These are phyloP conservation scores for Suillus occidentalis DNA, from an alignment of 768 basidiomycete species.

Conservation along the genomic window DNA sequence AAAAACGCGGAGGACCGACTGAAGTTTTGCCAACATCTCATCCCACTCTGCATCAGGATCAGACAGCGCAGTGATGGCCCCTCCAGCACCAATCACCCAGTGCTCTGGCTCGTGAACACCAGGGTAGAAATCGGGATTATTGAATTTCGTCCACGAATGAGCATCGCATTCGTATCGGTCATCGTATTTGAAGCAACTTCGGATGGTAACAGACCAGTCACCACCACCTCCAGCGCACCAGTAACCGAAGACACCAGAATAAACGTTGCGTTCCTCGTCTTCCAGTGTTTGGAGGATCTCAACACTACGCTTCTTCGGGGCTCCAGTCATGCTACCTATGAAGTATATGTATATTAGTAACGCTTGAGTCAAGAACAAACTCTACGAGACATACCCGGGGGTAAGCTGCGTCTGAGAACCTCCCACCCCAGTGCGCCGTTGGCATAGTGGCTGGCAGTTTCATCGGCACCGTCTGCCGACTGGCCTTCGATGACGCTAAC, in stretches of 20 bases:
- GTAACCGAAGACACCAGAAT: conserved; percentile 93
- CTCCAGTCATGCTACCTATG: conserved; percentile 94
- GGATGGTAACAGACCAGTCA: conserved; percentile 93
- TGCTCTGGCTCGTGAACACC: conserved; percentile 40
- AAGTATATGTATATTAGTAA: conserved; percentile 11
- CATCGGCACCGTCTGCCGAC: conserved; percentile 36
- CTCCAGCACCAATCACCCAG: conserved; percentile 89
- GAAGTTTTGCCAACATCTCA: conserved; percentile 87
- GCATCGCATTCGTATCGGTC: conserved; percentile 24
- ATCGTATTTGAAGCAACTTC: conserved; percentile 83
- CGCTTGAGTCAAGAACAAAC: background rate
- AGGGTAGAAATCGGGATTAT: conserved; percentile 7
- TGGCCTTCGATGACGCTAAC: conserved; percentile 90
- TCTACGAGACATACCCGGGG: conserved; percentile 63
- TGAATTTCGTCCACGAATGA: conserved; percentile 14
- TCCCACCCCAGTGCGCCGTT: conserved; percentile 69
- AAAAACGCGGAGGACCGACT: conserved; percentile 72
- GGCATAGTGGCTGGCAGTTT: conserved; percentile 36
- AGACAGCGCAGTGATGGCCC: conserved; percentile 93
- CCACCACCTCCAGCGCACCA: conserved; percentile 86
- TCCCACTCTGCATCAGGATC: conserved; percentile 89
- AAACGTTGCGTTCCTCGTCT: conserved; percentile 67
- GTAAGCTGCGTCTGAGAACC: conserved; percentile 74
- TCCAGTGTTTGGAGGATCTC: conserved; percentile 86
- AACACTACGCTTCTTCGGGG: conserved; percentile 91